Conservation (phyloP, 2,329 filamentous ascomycete species). For the Nemania diffusa region DNA sequence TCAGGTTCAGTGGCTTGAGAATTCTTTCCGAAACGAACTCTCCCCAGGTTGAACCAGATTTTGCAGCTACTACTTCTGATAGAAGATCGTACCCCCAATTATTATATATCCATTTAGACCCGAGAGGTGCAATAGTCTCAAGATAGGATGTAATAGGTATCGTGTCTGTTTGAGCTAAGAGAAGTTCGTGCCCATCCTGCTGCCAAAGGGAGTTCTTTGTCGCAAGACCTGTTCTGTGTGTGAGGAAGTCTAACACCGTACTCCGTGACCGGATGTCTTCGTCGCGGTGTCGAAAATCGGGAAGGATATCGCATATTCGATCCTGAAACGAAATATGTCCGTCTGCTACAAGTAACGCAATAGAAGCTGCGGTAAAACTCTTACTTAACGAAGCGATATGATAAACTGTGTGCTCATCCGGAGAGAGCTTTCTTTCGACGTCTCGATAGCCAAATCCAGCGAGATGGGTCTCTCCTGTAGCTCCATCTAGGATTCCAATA, state of each 20-base stretch:
- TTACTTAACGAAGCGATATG: slow-evolving; percentile 10
- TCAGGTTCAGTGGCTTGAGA: slow-evolving; percentile 1
- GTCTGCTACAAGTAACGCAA: slow-evolving; percentile 5
- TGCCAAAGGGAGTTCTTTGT: slow-evolving; percentile 5
- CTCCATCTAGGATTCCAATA: not conserved
- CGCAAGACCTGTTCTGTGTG: slow-evolving; percentile 9
- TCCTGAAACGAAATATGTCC: not conserved
- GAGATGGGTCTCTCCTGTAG: not conserved
- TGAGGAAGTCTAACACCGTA: not conserved
- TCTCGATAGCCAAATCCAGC: slow-evolving; percentile 7
- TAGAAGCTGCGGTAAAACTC: slow-evolving; percentile 6
- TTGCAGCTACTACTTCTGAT: not conserved
- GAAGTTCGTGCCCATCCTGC: slow-evolving; percentile 10
- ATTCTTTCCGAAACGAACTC: slow-evolving; percentile 6
- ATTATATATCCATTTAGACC: not conserved
- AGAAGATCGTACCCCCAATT: slow-evolving; percentile 1
- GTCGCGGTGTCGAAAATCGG: not conserved
- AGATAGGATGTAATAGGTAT: not conserved
- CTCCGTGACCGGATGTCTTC: not conserved
- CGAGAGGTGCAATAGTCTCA: not conserved
- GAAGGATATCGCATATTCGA: slow-evolving; percentile 3
- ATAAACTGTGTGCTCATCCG: slow-evolving; percentile 11
- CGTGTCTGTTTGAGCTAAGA: not conserved
- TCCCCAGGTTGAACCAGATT: not conserved
- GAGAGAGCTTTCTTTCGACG: not conserved